Evolutionary conservation across 352 stramenopile genomes (phyloP), one percentile per base, ranked within the genome.

Genomic region (Globisporangium megalacanthum): DNA sequence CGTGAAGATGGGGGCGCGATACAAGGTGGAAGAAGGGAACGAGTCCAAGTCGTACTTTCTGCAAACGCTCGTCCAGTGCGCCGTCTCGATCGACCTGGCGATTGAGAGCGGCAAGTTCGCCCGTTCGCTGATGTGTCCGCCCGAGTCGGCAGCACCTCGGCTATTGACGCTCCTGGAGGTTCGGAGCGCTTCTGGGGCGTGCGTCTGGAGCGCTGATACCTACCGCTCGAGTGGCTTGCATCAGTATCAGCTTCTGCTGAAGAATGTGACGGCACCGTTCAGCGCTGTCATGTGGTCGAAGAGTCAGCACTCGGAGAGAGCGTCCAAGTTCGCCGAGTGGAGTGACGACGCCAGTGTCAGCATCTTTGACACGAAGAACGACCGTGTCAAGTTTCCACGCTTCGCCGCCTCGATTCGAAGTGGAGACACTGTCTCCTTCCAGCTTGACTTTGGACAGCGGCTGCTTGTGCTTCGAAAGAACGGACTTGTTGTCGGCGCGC

Each of bases 11-110:
- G 68, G 69, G 4, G 70, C 74, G 9, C 78, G 84, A 10, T 70
- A 80, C 46, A 55, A 70, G 17, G 63, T 54, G 1, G 83, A 91
- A 49, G 75, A 83, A 15, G 56, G 65, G 33, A 54, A 64, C 6
- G 75, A 86, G 29, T 60, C 71, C 14, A 91, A 91, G 41, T 89
- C 78, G 13, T 62, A 73, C 1, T 87, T 87, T 45, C 54, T 91
- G 14, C 80, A 91, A 35, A 58, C 46, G 22, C 59, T 93, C 4
- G 60, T 86, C 0, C 70, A 93, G 41, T 88, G 78, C 45, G 64
- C 77, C 10, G 19, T 90, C 22, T 62, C 73, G 20, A 33, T 91
- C 11, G 79, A 91, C 56, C 46, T 89, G 15, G 75, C 75, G 5
- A 68, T 79, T 9, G 83, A 93, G 51, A 75, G 66, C 20, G 48